Evolutionary conservation across 2,329 filamentous ascomycete genomes (phyloP).

Genomic region (Ophiostoma montium): DNA sequence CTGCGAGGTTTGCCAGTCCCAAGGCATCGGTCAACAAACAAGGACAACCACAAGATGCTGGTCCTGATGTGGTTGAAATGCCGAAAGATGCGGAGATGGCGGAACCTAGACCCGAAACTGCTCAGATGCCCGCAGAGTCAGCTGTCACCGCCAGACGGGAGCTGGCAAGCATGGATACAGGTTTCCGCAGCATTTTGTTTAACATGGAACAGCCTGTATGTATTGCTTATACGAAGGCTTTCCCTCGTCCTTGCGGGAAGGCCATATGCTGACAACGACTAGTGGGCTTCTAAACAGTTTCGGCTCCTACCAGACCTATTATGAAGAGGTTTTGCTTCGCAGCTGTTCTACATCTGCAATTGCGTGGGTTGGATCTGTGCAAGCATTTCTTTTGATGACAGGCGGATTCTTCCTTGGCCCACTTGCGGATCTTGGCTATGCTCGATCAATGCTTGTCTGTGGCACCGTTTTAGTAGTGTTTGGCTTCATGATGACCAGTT

Average conservation of each 20-base stretch:
- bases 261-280: background rate
- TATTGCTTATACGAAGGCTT: slow-evolving; percentile 2
- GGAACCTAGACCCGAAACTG: background rate
- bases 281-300: background rate
- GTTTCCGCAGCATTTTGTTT: slow-evolving; percentile 2
- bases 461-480: slow-evolving; percentile 29
- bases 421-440: slow-evolving; percentile 28
- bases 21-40: too few species aligned
- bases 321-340: background rate
- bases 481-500: slow-evolving; percentile 31
- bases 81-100: too few species aligned
- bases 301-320: background rate
- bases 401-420: slow-evolving; percentile 28
- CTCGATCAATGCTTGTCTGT: slow-evolving; percentile 19
- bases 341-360: slow-evolving; percentile 21
- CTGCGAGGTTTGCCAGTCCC: too few species aligned
- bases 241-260: too few species aligned
- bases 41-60: too few species aligned
- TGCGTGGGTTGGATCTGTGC: slow-evolving; percentile 35
- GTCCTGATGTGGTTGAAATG: too few species aligned
- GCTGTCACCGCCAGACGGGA: background rate
- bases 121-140: background rate
- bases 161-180: slow-evolving; percentile 3
- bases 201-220: slow-evolving; percentile 2
- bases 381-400: slow-evolving; percentile 28